Conservation (phyloP, 352 stramenopile genomes). For the Phytopythium aichiense region DNA sequence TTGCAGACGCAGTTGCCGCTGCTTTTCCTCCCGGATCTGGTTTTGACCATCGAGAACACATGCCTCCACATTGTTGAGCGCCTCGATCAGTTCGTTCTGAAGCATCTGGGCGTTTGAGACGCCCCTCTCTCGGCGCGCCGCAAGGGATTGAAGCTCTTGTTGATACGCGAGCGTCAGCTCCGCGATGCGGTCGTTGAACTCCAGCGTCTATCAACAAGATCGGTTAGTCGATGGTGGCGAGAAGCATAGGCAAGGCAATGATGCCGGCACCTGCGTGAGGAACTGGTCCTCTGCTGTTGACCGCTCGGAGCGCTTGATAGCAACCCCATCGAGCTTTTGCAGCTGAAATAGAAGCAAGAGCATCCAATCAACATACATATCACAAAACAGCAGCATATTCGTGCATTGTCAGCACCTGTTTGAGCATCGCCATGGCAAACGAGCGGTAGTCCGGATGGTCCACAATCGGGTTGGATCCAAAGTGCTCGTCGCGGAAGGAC, state of each 20-base stretch:
- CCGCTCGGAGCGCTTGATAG: slow-evolving; percentile 36
- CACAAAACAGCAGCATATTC: not conserved
- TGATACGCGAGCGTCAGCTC: slow-evolving; percentile 51
- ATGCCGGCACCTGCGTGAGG: slow-evolving; percentile 27
- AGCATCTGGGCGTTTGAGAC: slow-evolving; percentile 53
- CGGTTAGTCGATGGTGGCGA: not conserved
- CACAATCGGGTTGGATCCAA: slow-evolving; percentile 76
- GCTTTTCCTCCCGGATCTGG: slow-evolving; percentile 43
- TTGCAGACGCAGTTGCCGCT: slow-evolving; percentile 33
- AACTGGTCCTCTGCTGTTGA: slow-evolving; percentile 39
- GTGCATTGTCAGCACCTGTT: slow-evolving; percentile 27
- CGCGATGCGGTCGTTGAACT: slow-evolving; percentile 64
- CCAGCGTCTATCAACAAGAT: slow-evolving; percentile 25
- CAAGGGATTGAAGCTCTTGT: slow-evolving; percentile 45
- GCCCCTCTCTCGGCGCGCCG: slow-evolving; percentile 31
- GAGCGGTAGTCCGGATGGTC: slow-evolving; percentile 65
- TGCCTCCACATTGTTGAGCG: slow-evolving; percentile 53
- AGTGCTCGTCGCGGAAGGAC: slow-evolving; percentile 76
- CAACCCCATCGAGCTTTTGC: slow-evolving; percentile 39
- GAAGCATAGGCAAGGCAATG: not conserved
- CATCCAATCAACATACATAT: no score
- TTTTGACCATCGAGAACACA: slow-evolving; percentile 34
- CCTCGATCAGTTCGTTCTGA: slow-evolving; percentile 55
- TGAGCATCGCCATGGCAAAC: slow-evolving; percentile 62
- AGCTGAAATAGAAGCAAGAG: slow-evolving; percentile 17